Evolutionary conservation across 495 filamentous ascomycete genomes (phyloP), one percentile per base, ranked within the genome.

Genomic region (Terfezia claveryi): DNA sequence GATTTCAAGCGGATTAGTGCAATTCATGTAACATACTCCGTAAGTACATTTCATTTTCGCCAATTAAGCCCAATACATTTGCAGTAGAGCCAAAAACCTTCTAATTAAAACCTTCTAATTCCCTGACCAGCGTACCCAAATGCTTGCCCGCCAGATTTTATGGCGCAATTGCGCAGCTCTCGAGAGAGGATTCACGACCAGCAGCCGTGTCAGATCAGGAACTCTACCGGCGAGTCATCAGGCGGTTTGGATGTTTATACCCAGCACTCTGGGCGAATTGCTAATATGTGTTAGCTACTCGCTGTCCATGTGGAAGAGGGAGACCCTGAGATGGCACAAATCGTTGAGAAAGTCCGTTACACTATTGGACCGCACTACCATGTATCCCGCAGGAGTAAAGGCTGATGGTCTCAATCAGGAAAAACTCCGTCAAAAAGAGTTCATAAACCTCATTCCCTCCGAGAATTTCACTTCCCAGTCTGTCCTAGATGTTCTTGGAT

Each of bases 391-490:
- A 53, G 55, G 20, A 0, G 37, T 14, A 14, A 17, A 14, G 17
- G 12, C 38, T 37, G 10, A 53, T 54, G 41, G 57, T 55, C 59
- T 54, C 58, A 46, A 59, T 54, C 61, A 95, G 87, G 89, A 98
- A 73, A 95, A 94, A 78, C 74, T 74, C 57, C 77, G 91, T 58
- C 91, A 98, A 67, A 89, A 93, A 70, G 83, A 95, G 64, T 96
- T 94, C 68, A 89, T 98, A 69, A 96, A 96, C 71, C 78, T 98
- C 55, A 98, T 98, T 58, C 91, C 91, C 14, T 98, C 91, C 20
- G 91, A 98, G 71, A 98, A 98, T 71, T 96, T 98, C 69, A 96
- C 91, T 10, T 95, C 91, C 14, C 87, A 95, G 67, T 87, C 91
- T 20, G 91, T 98, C 10, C 78, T 95, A 38, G 91, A 96, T 77